These are phyloP conservation scores for Albugo laibachii DNA, from an alignment of 352 stramenopile species.

Conservation along the genomic window DNA sequence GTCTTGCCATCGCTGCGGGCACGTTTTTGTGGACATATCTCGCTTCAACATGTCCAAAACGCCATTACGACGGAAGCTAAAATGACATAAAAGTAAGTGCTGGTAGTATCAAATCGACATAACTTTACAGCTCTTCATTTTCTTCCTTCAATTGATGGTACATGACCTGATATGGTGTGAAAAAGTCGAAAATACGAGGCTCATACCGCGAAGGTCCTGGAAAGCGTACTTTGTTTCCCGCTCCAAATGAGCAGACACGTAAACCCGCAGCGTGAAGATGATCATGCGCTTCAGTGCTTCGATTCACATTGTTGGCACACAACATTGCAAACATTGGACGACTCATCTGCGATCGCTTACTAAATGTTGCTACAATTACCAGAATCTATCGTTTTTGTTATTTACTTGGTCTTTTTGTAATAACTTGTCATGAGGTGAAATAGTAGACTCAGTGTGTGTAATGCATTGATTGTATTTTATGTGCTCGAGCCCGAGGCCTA, in stretches of 20 bases:
- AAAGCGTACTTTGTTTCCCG: conserved; percentile 33
- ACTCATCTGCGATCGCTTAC: too few relatives aligned
- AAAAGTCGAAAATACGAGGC: conserved; percentile 36
- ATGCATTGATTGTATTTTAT: too few relatives aligned
- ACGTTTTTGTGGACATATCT: conserved; percentile 44
- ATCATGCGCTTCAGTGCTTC: conserved; percentile 55
- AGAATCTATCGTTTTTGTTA: too few relatives aligned
- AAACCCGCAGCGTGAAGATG: conserved; percentile 27
- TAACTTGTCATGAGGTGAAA: too few relatives aligned
- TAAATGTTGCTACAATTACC: too few relatives aligned
- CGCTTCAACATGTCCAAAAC: conserved; percentile 52
- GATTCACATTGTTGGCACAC: conserved; percentile 76
- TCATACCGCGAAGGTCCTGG: conserved; percentile 17
- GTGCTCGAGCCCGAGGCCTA: too few relatives aligned
- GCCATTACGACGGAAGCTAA: conserved; percentile 30
- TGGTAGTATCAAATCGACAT: not conserved
- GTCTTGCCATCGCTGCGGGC: conserved; percentile 59
- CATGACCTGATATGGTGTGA: conserved; percentile 50
- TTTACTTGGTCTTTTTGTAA: too few relatives aligned
- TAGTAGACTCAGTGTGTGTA: too few relatives aligned
- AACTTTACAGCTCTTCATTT: conserved; percentile 13
- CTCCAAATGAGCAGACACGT: conserved; percentile 52
- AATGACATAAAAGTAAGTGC: not conserved
- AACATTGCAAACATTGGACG: conserved; percentile 66
- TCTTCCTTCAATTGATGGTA: conserved; percentile 25